Evolutionary conservation across 164 flowering plant species (phyloP), one percentile per base, ranked within the genome.

Genomic region (Brasenia schreberi): DNA sequence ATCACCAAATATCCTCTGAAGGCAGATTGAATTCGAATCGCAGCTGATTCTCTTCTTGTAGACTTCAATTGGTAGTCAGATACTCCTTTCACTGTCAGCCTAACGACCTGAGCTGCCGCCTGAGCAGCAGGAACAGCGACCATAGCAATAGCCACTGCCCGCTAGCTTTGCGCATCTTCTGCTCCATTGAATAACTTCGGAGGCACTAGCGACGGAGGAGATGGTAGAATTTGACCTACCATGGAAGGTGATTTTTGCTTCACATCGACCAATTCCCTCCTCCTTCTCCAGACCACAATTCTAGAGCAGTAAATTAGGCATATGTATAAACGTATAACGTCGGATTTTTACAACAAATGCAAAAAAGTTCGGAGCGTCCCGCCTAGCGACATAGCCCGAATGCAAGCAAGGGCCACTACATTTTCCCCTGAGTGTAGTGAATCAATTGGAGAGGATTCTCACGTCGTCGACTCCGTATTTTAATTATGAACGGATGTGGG

Each of bases 91-190:
- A 68, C 68, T 0, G 86, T 79, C 43, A 88, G 86, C 11, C 84
- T 77, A 43, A 85, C 89, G 61, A 88, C 83, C 77, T 82, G 84
- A 59, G 86, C 97, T 0, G 97, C 97, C 45, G 82, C 92, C 58
- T 82, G 79, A n/a, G 95, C 90, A 16, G 97, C 90, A 16, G 89
- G 89, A 5, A 88, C 83, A 0, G 96, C 89, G 44, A 88, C 97
- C 73, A 77, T 64, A 39, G 96, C 96, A 62, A 84, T 92, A 68
- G 78, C 82, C 71, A 87, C 19, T 42, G 92, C 96, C 71, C 79
- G 88, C 72, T 79, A 83, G 69, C 81, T 86, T 73, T 85, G 93
- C 72, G 78, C 87, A 64, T 86, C 87, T 18, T 75, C 80, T 62
- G 83, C 90, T 74, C 83, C 81, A 70, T 58, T 71, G 43, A 88